Conservation (phyloP, 306 rosid species). For the Vigna reflexopilosa region DNA sequence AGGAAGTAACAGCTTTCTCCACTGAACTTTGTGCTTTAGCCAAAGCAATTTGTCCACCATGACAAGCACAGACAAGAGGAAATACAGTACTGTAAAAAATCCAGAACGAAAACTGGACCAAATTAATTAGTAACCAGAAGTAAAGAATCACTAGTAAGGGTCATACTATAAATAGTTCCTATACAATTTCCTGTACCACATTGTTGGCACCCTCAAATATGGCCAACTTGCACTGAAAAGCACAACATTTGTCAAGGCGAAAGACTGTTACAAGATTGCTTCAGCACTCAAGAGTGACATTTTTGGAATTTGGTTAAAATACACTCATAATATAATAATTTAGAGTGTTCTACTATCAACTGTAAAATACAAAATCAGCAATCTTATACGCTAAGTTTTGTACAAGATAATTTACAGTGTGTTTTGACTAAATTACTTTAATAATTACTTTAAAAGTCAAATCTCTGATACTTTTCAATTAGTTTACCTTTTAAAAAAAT, state of each 20-base stretch:
- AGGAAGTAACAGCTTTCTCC: slow-evolving; percentile 28
- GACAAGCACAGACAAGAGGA: slow-evolving; percentile 5
- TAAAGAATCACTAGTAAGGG: too few species aligned
- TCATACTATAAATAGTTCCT: too few species aligned
- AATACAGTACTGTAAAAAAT: slow-evolving; percentile 1
- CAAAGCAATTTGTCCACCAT: slow-evolving; percentile 50
- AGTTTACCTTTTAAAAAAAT: not conserved
- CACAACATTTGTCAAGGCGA: not conserved
- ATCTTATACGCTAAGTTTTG: not conserved
- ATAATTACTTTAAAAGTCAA: not conserved
- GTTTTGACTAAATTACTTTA: not conserved
- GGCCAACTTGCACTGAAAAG: slow-evolving; percentile 40
- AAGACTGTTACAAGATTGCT: not conserved
- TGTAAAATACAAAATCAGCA: not conserved
- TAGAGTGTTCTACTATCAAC: not conserved
- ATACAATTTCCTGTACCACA: slow-evolving; percentile 25
- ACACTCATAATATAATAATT: not conserved
- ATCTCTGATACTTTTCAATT: not conserved
- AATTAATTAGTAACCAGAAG: not conserved
- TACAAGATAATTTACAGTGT: not conserved
- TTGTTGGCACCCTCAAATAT: slow-evolving; percentile 43
- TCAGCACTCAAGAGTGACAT: not conserved
- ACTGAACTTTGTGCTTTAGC: slow-evolving; percentile 27
- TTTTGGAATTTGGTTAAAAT: not conserved
- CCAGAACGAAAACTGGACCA: slow-evolving; percentile 24